Percentiles rank a stretch among this genome's conserved stretches.
These are phyloP conservation scores for Pseudogymnoascus sp. DNA, from an alignment of 2,329 filamentous ascomycete species.

Conservation along the genomic window DNA sequence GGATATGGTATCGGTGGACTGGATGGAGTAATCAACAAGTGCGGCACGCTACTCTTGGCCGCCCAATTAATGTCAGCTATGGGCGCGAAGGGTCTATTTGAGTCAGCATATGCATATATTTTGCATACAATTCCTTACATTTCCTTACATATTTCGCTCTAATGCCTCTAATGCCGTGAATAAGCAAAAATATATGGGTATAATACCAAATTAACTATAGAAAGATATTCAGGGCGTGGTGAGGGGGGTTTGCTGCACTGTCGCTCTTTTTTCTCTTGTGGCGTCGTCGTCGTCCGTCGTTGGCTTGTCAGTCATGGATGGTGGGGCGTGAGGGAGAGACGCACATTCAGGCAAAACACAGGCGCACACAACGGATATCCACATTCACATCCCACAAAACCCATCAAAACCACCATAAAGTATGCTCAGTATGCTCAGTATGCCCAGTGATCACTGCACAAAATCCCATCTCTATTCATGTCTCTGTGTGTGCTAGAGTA, in stretches of 20 bases:
- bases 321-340: not conserved
- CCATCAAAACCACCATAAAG: not conserved
- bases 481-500: not conserved
- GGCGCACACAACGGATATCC: not conserved
- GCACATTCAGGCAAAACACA: slow-evolving; percentile 1
- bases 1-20: not conserved
- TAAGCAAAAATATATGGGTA: slow-evolving; percentile 2
- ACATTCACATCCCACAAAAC: not conserved
- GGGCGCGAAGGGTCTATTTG: not conserved
- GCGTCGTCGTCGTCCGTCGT: not conserved
- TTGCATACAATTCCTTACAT: not conserved
- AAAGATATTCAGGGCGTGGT: not conserved
- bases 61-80: not conserved
- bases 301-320: not conserved
- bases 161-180: not conserved
- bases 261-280: not conserved
- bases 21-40: not conserved
- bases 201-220: not conserved
- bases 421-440: not conserved
- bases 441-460: not conserved
- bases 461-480: slow-evolving; percentile 3
- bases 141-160: no score
- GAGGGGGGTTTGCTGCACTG: not conserved
- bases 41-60: not conserved
- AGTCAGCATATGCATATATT: not conserved